Percentiles rank a stretch among this genome's conserved stretches.
phyloP scores from a whole-genome alignment of 2,329 filamentous ascomycete genomes.

The Pleurostoma richardsiae region DNA sequence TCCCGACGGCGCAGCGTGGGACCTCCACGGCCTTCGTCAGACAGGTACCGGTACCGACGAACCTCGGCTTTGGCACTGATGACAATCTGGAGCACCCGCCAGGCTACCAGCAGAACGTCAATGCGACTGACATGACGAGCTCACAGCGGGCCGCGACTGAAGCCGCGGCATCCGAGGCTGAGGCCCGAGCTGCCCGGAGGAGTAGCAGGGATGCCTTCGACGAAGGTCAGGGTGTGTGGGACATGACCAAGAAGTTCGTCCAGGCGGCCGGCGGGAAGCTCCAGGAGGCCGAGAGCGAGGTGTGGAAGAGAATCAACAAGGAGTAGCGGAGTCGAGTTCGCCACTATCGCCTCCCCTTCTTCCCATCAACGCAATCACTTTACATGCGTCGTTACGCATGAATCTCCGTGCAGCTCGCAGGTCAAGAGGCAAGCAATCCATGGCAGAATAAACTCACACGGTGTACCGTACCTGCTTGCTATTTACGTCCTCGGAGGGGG shows the following conservation, averaged over 20 bases:
- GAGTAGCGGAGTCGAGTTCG: slow-evolving; percentile 24
- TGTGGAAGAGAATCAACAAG: slow-evolving; percentile 61
- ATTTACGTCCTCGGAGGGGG: neutral
- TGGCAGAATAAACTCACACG: neutral
- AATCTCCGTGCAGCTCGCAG: slow-evolving; percentile 1
- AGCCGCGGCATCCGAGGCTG: slow-evolving; percentile 21
- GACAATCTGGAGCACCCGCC: slow-evolving; percentile 36
- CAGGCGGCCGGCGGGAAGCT: slow-evolving; percentile 52
- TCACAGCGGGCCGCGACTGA: slow-evolving; percentile 38
- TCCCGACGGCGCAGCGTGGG: slow-evolving; percentile 36
- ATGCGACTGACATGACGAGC: slow-evolving; percentile 45
- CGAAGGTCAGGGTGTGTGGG: slow-evolving; percentile 41
- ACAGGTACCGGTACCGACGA: neutral
- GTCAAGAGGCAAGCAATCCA: slow-evolving; percentile 4
- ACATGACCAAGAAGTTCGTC: slow-evolving; percentile 52
- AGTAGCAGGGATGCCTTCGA: slow-evolving; percentile 6
- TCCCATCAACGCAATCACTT: neutral
- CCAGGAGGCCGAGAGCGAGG: slow-evolving; percentile 52
- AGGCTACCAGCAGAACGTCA: slow-evolving; percentile 52
- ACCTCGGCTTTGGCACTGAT: neutral
- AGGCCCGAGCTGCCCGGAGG: slow-evolving; percentile 14
- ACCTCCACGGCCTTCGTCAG: slow-evolving; percentile 32
- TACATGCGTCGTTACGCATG: neutral
- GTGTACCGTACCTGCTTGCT: slow-evolving; percentile 9
- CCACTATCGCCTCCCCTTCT: neutral